Conservation (phyloP, 2,329 filamentous ascomycete species). For the Sarocladium brachiariae region DNA sequence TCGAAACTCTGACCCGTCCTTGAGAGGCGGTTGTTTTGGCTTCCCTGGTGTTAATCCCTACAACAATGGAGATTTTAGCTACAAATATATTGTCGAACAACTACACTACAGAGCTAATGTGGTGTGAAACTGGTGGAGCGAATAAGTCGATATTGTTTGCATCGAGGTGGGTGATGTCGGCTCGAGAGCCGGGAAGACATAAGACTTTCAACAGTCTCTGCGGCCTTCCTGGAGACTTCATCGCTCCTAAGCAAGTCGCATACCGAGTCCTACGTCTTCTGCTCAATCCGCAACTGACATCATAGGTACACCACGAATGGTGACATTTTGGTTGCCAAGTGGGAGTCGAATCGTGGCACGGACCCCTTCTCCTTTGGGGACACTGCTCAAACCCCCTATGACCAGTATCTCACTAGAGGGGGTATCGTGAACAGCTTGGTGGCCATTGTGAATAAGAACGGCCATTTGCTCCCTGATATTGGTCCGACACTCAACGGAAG, state of each 20-base stretch:
- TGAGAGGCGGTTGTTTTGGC: not conserved
- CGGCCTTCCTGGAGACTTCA: constrained; percentile 46
- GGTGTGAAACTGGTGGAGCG: constrained; percentile 38
- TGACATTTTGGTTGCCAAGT: constrained; percentile 31
- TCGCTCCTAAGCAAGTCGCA: constrained; percentile 56
- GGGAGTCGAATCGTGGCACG: constrained; percentile 53
- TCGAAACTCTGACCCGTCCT: not conserved
- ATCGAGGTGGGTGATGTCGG: constrained; percentile 31
- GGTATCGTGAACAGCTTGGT: constrained; percentile 40
- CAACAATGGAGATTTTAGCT: constrained; percentile 30
- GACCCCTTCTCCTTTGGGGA: constrained; percentile 54
- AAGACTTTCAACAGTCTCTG: constrained; percentile 50
- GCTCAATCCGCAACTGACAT: too few species aligned
- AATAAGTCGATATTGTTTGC: constrained; percentile 34
- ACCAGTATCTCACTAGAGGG: constrained; percentile 44
- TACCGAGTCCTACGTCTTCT: too few species aligned
- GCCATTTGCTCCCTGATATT: constrained; percentile 49
- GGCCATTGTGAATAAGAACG: constrained; percentile 47
- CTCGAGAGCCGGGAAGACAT: constrained; percentile 31
- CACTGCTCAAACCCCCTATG: constrained; percentile 44
- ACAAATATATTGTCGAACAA: constrained; percentile 29
- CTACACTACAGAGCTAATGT: constrained; percentile 40
- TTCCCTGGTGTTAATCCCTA: constrained; percentile 33
- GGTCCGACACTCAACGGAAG: constrained; percentile 47
- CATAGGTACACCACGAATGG: too few species aligned